Conservation (phyloP, 2,329 filamentous ascomycete species). For the Aurifilum marmelostoma region DNA sequence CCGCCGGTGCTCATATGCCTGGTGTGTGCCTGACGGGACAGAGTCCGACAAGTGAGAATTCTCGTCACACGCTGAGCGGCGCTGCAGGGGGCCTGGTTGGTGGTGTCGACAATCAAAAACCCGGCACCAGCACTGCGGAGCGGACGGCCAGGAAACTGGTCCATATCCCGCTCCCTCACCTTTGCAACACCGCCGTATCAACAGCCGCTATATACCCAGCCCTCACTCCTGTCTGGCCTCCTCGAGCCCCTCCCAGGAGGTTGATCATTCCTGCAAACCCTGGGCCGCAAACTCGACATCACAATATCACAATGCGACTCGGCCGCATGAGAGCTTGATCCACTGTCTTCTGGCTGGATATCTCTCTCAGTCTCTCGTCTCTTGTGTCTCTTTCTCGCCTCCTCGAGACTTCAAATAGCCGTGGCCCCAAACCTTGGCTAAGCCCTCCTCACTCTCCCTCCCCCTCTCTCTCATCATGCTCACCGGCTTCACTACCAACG, state of each 20-base stretch:
- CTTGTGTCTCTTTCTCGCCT: background rate
- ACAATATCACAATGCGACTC: constrained; percentile 56
- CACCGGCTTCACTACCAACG: constrained; percentile 13
- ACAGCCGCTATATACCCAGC: constrained; percentile 61
- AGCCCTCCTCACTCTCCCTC: no score
- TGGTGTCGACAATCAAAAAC: constrained; percentile 35
- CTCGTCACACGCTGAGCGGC: constrained; percentile 40
- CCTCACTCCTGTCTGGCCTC: constrained; percentile 31
- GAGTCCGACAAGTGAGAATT: constrained; percentile 46
- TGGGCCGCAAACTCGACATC: constrained; percentile 45
- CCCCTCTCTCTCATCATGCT: constrained; percentile 25
- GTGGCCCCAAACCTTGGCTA: constrained; percentile 20
- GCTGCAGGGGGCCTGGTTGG: background rate
- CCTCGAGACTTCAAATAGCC: constrained; percentile 24
- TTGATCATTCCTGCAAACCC: constrained; percentile 44
- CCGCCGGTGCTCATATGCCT: constrained; percentile 32
- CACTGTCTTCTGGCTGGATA: constrained; percentile 20
- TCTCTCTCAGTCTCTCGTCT: no score
- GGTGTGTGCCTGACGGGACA: constrained; percentile 37
- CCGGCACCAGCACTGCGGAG: constrained; percentile 34
- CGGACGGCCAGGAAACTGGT: constrained; percentile 20
- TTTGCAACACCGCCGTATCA: constrained; percentile 42
- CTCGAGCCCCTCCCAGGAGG: constrained; percentile 17
- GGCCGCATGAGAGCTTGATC: constrained; percentile 41
- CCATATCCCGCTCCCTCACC: constrained; percentile 42